Percentiles rank a stretch among this genome's conserved stretches.
Evolutionary conservation across 345 rosid genomes (phyloP).

Genomic region (Salix brachista): DNA sequence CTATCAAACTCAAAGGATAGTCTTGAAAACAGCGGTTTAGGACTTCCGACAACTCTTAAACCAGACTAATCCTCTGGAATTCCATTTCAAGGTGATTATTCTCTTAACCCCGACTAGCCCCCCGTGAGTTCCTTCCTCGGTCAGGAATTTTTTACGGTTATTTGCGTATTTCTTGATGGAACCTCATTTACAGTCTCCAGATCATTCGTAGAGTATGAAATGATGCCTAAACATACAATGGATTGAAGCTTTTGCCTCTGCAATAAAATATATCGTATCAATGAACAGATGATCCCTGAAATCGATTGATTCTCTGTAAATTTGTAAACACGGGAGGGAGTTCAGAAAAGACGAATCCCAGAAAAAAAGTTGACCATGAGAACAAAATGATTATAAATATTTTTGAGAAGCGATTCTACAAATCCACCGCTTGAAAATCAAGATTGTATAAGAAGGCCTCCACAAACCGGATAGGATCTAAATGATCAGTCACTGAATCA

Average conservation of each 20-base stretch:
- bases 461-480: background rate
- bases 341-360: too few species aligned
- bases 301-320: too few species aligned
- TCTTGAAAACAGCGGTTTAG: background rate
- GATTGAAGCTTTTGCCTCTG: background rate
- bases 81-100: too few species aligned
- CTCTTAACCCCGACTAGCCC: background rate
- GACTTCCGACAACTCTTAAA: background rate
- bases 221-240: background rate
- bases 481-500: background rate
- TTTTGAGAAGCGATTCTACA: background rate
- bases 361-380: background rate
- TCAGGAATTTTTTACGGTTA: background rate
- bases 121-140: background rate
- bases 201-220: too few species aligned
- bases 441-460: background rate
- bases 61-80: background rate
- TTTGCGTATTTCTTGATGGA: background rate
- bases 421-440: background rate
- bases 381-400: background rate
- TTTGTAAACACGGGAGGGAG: too few species aligned
- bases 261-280: background rate
- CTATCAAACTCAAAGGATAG: background rate
- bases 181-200: background rate
- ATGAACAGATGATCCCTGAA: too few species aligned